Conservation (phyloP, 768 basidiomycete species). For the Agaricus bisporus region DNA sequence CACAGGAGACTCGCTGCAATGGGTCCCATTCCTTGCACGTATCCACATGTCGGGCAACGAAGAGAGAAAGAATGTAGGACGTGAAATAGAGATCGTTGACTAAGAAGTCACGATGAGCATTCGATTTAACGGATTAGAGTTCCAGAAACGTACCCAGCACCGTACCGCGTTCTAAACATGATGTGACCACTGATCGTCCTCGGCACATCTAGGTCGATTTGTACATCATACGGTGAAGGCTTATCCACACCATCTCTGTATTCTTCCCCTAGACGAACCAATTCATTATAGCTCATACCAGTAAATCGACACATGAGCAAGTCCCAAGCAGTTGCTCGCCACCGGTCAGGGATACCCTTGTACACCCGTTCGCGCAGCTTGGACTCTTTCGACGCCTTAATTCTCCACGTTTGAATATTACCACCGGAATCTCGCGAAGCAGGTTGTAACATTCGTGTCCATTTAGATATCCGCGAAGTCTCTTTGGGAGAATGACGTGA, state of each 20-base stretch:
- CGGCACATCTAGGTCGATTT: slow-evolving; percentile 97
- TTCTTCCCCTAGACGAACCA: slow-evolving; percentile 36
- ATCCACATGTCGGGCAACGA: slow-evolving; percentile 81
- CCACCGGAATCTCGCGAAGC: slow-evolving; percentile 65
- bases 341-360: slow-evolving; percentile 96
- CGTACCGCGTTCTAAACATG: slow-evolving; percentile 93
- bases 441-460: slow-evolving; percentile 86
- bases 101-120: slow-evolving; percentile 21
- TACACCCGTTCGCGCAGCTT: slow-evolving; percentile 76
- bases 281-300: slow-evolving; percentile 36
- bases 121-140: neutral
- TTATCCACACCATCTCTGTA: slow-evolving; percentile 66
- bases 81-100: slow-evolving; percentile 93
- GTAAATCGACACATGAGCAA: slow-evolving; percentile 59
- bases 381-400: slow-evolving; percentile 56
- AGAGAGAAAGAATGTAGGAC: slow-evolving; percentile 91
- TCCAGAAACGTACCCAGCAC: slow-evolving; percentile 69
- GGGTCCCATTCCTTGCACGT: slow-evolving; percentile 99
- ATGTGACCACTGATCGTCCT: slow-evolving; percentile 93
- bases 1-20: slow-evolving; percentile 92
- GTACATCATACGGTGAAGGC: slow-evolving; percentile 87
- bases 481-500: slow-evolving; percentile 56
- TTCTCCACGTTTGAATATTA: slow-evolving; percentile 68
- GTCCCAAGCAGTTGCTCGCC: slow-evolving; percentile 92
- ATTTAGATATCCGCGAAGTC: slow-evolving; percentile 74